Evolutionary conservation across 768 basidiomycete genomes (phyloP).

Genomic region (Lactarius vividus): DNA sequence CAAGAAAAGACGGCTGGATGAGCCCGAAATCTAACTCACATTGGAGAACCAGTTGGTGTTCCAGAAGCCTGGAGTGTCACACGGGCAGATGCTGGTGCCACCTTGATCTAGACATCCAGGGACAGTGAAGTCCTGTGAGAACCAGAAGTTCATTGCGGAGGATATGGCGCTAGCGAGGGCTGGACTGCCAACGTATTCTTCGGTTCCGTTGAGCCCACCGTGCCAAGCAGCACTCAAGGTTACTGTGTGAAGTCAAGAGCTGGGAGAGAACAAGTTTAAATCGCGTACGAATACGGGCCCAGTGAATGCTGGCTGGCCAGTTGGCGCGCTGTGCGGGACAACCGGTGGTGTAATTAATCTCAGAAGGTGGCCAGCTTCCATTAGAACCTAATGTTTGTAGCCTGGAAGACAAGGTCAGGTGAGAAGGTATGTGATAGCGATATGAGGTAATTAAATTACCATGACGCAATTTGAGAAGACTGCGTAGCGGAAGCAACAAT

Average conservation of each 20-base stretch:
- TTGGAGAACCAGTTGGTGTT: slow-evolving; percentile 29
- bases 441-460: slow-evolving; percentile 4
- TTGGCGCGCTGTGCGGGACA: slow-evolving; percentile 38
- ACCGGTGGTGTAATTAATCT: slow-evolving; percentile 35
- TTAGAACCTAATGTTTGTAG: slow-evolving; percentile 25
- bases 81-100: slow-evolving; percentile 32
- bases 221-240: slow-evolving; percentile 31
- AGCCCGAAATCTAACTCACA: slow-evolving; percentile 4
- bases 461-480: slow-evolving; percentile 14
- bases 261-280: background rate
- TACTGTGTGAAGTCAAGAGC: slow-evolving; percentile 17
- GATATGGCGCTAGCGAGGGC: slow-evolving; percentile 26
- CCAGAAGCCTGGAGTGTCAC: slow-evolving; percentile 32
- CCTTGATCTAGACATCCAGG: slow-evolving; percentile 33
- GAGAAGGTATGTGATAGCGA: background rate
- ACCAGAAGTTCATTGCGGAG: slow-evolving; percentile 35
- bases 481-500: slow-evolving; percentile 13
- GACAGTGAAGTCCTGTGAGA: slow-evolving; percentile 32
- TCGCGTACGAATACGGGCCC: slow-evolving; percentile 30
- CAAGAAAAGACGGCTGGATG: background rate
- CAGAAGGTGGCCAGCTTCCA: slow-evolving; percentile 29
- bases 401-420: slow-evolving; percentile 15
- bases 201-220: slow-evolving; percentile 25
- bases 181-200: slow-evolving; percentile 19
- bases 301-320: slow-evolving; percentile 37